Conservation (phyloP, 139 green algal genomes). For the Chlorella sp. region DNA sequence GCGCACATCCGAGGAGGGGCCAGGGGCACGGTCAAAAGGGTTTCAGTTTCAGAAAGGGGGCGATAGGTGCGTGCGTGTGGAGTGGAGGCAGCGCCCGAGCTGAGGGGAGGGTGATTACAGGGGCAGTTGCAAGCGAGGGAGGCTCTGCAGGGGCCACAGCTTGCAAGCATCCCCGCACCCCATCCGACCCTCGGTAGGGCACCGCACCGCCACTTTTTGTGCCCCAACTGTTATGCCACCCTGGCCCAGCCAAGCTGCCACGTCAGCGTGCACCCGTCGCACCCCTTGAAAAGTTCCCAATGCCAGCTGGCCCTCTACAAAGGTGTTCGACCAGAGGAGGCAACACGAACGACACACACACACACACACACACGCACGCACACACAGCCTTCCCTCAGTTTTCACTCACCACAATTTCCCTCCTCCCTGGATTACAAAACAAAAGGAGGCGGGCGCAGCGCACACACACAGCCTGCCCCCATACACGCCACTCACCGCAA, state of each 20-base stretch:
- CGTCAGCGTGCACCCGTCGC: too few species aligned
- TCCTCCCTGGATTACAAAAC: too few species aligned
- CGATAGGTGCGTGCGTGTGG: not conserved
- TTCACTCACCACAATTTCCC: constrained; percentile 59
- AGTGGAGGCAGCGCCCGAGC: not conserved
- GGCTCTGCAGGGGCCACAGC: not conserved
- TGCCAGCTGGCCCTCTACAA: too few species aligned
- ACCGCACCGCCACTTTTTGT: too few species aligned
- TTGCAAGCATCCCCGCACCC: too few species aligned
- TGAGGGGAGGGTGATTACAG: not conserved
- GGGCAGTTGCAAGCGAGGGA: not conserved
- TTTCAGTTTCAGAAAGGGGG: not conserved
- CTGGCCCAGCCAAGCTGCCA: not conserved
- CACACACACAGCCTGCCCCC: not conserved
- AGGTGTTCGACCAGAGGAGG: not conserved
- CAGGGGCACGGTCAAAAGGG: not conserved
- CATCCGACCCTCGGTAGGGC: not conserved
- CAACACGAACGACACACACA: not conserved
- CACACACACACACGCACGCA: too few species aligned
- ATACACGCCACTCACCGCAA: constrained; percentile 23
- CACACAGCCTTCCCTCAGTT: not conserved
- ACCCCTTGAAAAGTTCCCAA: too few species aligned
- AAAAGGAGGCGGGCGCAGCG: too few species aligned
- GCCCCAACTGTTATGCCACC: too few species aligned
- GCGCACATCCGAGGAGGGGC: too few species aligned